Percentiles rank a stretch among this genome's conserved stretches.
These are phyloP conservation scores for Fulvia fulva DNA, from an alignment of 2,329 filamentous ascomycete species.

Conservation along the genomic window DNA sequence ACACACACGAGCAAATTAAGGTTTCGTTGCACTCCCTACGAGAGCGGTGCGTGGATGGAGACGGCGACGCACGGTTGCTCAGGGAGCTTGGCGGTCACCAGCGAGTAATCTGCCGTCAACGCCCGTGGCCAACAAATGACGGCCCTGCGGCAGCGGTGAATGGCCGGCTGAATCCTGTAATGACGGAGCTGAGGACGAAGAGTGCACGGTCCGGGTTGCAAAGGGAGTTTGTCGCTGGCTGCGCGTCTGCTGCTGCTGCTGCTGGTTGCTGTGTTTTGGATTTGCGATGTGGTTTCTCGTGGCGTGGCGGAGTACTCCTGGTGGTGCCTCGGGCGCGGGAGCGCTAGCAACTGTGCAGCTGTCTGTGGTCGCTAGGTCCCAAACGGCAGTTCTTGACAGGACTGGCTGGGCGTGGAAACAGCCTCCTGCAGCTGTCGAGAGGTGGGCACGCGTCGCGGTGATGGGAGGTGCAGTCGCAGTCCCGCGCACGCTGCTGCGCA, in stretches of 20 bases:
- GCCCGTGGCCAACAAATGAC: slow-evolving; percentile 11
- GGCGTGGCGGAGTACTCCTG: background rate
- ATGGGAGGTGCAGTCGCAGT: background rate
- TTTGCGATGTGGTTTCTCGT: background rate
- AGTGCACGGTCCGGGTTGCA: slow-evolving; percentile 10
- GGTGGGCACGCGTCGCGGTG: background rate
- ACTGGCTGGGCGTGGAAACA: background rate
- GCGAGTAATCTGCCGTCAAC: slow-evolving; percentile 16
- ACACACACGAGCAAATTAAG: slow-evolving; percentile 12
- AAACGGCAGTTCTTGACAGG: slow-evolving; percentile 8
- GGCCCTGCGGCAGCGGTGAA: slow-evolving; percentile 11
- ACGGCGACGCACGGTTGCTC: slow-evolving; percentile 10
- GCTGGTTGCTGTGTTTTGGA: background rate
- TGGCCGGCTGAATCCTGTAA: slow-evolving; percentile 17
- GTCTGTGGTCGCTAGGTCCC: background rate
- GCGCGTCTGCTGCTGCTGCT: background rate
- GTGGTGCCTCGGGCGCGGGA: slow-evolving; percentile 5
- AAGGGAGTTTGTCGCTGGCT: background rate
- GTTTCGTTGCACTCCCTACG: slow-evolving; percentile 9
- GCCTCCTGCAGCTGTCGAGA: background rate
- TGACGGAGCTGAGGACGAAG: slow-evolving; percentile 7
- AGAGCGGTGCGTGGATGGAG: slow-evolving; percentile 12
- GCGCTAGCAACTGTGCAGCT: slow-evolving; percentile 4
- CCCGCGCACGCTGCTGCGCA: slow-evolving; percentile 1
- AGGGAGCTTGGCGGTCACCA: slow-evolving; percentile 9